These are phyloP conservation scores for Rubus parviflorus DNA, from an alignment of 306 rosid species.

Conservation along the genomic window DNA sequence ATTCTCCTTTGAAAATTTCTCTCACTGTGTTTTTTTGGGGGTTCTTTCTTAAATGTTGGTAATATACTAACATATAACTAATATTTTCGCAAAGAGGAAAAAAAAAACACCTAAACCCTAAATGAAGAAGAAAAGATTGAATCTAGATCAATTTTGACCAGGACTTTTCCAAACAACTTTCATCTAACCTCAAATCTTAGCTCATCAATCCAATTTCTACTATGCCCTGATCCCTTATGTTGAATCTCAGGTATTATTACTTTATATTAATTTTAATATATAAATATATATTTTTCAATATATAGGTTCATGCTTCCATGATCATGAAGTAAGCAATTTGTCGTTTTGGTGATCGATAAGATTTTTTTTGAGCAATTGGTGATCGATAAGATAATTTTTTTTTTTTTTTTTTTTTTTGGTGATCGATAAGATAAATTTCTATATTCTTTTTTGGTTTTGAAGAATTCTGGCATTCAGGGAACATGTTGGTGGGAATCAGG, in stretches of 20 bases:
- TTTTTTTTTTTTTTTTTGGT: too few species aligned
- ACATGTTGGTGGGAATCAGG: neutral
- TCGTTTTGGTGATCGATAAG: neutral
- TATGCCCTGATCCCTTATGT: neutral
- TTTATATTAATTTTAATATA: too few species aligned
- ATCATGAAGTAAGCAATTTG: neutral
- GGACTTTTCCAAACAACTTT: too few species aligned
- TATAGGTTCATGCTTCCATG: neutral
- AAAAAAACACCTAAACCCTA: neutral
- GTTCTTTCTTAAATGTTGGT: neutral
- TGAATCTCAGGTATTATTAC: too few species aligned
- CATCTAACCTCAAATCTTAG: neutral
- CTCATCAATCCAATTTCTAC: neutral
- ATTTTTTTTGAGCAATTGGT: too few species aligned
- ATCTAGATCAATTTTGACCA: too few species aligned
- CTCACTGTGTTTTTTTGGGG: too few species aligned
- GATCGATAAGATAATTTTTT: too few species aligned
- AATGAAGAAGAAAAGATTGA: neutral
- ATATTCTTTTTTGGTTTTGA: neutral
- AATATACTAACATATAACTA: too few species aligned
- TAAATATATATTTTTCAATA: neutral
- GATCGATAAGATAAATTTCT: too few species aligned
- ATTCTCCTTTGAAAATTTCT: too few species aligned
- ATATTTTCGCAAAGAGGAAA: too few species aligned
- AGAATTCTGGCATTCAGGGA: neutral